Base-by-base conservation (phyloP, 192 early-diverging fungal genomes). In the Mortierella claussenii region DNA sequence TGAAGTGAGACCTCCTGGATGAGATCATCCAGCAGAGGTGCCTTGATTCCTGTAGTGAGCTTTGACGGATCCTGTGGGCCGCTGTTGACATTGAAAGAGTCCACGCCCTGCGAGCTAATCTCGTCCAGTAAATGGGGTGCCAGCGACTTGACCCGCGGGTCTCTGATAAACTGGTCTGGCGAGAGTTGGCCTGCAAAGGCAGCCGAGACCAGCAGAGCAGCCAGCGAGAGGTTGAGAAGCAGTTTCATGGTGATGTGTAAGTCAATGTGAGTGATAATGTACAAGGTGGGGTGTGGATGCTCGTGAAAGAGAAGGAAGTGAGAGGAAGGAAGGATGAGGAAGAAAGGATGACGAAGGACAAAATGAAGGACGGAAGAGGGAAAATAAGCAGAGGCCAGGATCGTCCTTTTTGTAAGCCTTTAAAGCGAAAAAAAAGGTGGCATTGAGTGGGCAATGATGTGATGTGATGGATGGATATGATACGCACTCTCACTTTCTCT, bases 201-300 rank as follows among this genome's bases (percentile, higher is more conserved):
- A 18, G 64, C 42, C 0, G 73, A 44, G 36, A 62, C 64, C 50
- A 76, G 27, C 36, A 62, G 28, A 17, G 59, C 31, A 20, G 73
- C 73, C 21, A 76, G 33, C 9, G 73, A 76, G 47, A 76, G 63
- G 40, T 24, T 65, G 53, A 76, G 64, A 31, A 76, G 64, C 6
- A 67, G 27, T 53, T 57, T 76, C 73, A 76, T 67, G 11, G 15
- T 42, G 4, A 11, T 13, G 42, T 5, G 20, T 6, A 43, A 13
- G 26, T 21, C n/a, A n/a, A n/a, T n/a, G n/a, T n/a, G n/a, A n/a
- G n/a, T n/a, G n/a, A n/a, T n/a, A n/a, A 36, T 21, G 33, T 5
- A 28, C 11, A 48, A n/a, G 21, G 37, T 23, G 13, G 40, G 42
- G 24, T 32, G 30, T 24, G 34, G 15, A n/a, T 27, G 13, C 1